Percentiles rank a stretch among this genome's conserved stretches.
Evolutionary conservation across 352 stramenopile species (phyloP).

Genomic region (Pythium rishiriense): DNA sequence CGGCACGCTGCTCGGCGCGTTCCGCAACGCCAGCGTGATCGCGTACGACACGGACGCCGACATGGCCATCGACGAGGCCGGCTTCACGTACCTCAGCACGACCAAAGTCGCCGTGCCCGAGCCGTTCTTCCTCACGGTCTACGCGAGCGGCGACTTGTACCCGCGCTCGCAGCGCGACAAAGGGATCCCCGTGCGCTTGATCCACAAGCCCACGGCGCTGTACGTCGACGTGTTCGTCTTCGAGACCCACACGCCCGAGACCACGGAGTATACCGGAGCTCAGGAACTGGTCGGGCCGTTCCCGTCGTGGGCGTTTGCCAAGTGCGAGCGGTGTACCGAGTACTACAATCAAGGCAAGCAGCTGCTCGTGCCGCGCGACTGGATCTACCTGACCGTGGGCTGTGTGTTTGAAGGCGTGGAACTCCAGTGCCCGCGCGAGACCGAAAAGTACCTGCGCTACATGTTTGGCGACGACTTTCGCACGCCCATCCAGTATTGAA

Average conservation of each 20-base stretch:
- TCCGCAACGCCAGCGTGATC: conserved; percentile 32
- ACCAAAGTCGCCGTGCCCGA: conserved; percentile 21
- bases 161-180: conserved; percentile 25
- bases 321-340: background rate
- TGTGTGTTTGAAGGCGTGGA: conserved; percentile 28
- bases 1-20: conserved; percentile 34
- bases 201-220: conserved; percentile 28
- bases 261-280: conserved; percentile 10
- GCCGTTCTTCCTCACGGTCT: conserved; percentile 28
- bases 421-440: conserved; percentile 29
- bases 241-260: conserved; percentile 2
- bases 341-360: conserved; percentile 12
- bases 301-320: conserved; percentile 13
- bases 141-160: conserved; percentile 21
- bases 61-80: conserved; percentile 25
- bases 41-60: conserved; percentile 33
- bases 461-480: conserved; percentile 29
- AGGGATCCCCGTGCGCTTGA: conserved; percentile 23
- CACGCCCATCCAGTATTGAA: conserved; percentile 10
- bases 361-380: conserved; percentile 25
- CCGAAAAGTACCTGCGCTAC: conserved; percentile 27
- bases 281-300: conserved; percentile 16
- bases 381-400: conserved; percentile 31
- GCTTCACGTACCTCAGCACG: conserved; percentile 18
- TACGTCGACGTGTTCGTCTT: conserved; percentile 40